Evolutionary conservation across 139 green algal genomes (phyloP).

Genomic region (Chlorella vulgaris): DNA sequence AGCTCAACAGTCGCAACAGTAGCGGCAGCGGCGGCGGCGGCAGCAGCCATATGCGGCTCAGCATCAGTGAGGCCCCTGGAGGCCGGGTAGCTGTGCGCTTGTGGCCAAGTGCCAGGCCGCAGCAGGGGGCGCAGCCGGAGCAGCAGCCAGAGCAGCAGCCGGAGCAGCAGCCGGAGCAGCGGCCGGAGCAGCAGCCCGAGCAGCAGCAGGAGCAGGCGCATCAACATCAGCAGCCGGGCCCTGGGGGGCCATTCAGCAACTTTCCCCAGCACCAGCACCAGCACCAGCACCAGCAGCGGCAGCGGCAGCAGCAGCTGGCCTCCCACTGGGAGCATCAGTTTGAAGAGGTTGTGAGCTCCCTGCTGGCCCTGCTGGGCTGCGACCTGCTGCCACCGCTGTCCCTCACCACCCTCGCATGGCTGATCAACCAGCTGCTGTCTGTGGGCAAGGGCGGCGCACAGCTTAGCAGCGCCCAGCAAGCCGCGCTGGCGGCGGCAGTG

Average conservation of each 20-base stretch:
- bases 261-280: not conserved
- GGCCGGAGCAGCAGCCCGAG: not conserved
- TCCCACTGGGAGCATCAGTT: not conserved
- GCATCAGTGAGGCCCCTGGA: not conserved
- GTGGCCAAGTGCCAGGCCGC: not conserved
- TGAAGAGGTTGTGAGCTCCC: constrained; percentile 46
- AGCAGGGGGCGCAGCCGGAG: not conserved
- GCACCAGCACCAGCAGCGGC: constrained; percentile 10
- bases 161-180: not conserved
- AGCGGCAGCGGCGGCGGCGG: not conserved
- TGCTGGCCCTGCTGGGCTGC: constrained; percentile 55
- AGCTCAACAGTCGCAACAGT: not conserved
- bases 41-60: not conserved
- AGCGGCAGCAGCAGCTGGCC: not conserved
- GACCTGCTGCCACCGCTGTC: constrained; percentile 55
- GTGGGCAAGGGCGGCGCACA: constrained; percentile 11
- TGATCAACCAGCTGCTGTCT: constrained; percentile 63
- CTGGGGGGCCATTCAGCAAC: no score
- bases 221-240: not conserved
- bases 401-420: constrained; percentile 55
- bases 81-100: not conserved
- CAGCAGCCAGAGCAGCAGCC: not conserved
- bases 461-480: not conserved
- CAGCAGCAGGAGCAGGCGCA: constrained; percentile 1
- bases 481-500: constrained; percentile 40